Evolutionary conservation across 495 filamentous ascomycete species (phyloP).

Genomic region (Letharia columbiana): DNA sequence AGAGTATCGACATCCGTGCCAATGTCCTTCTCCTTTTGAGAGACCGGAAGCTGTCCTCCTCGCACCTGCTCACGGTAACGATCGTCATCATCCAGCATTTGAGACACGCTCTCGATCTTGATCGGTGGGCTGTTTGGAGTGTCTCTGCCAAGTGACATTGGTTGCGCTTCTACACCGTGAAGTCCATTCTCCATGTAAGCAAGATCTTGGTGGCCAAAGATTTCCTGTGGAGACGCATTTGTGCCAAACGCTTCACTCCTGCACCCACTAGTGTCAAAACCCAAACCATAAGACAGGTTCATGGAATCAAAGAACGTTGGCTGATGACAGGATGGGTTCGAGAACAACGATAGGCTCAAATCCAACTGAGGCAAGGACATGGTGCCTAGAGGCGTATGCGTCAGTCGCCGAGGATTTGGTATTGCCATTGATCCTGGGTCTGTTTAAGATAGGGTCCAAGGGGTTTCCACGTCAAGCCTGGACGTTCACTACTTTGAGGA

Average conservation of each 20-base stretch:
- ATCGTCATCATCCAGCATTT: neutral
- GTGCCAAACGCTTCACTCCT: neutral
- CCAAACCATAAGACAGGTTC: conserved; percentile 17
- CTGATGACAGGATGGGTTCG: neutral
- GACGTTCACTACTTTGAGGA: neutral
- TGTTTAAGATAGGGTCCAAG: neutral
- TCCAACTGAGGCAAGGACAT: conserved; percentile 7
- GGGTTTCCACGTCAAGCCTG: neutral
- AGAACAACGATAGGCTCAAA: conserved; percentile 4
- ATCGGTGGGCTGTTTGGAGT: conserved; percentile 7
- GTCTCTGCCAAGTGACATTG: neutral
- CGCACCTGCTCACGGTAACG: neutral
- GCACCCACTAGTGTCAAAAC: conserved; percentile 6
- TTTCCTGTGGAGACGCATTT: conserved; percentile 19
- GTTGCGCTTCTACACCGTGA: neutral
- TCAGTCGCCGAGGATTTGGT: neutral
- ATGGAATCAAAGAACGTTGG: conserved; percentile 11
- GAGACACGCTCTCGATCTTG: conserved; percentile 11
- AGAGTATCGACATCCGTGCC: conserved; percentile 80
- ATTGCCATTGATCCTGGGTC: neutral
- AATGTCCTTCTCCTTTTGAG: conserved; percentile 10
- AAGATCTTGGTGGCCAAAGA: conserved; percentile 16
- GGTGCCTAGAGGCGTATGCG: conserved; percentile 1
- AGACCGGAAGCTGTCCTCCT: neutral
- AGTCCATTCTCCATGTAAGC: conserved; percentile 4